Conservation (phyloP, 257 asterid species). For the Penstemon eatonii region DNA sequence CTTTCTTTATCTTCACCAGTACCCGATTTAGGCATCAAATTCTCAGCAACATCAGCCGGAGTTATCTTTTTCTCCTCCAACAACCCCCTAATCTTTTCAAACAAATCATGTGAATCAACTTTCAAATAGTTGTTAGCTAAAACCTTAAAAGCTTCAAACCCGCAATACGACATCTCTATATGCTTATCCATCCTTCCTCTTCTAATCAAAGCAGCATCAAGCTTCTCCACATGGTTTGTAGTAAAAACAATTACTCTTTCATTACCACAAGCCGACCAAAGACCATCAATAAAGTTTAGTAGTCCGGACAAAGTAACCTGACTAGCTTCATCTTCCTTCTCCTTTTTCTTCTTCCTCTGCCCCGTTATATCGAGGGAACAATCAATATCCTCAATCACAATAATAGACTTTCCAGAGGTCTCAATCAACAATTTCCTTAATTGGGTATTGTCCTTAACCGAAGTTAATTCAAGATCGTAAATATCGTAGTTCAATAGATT, state of each 20-base stretch:
- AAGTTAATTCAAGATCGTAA: too few relatives aligned
- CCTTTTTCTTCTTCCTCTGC: neutral
- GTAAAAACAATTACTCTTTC: slow-evolving; percentile 11
- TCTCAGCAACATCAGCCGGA: too few relatives aligned
- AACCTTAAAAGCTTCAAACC: neutral
- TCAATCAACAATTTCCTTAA: too few relatives aligned
- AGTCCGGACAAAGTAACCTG: neutral
- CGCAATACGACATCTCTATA: neutral
- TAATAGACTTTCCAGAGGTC: neutral
- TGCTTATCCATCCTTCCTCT: slow-evolving; percentile 2
- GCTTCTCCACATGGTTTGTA: slow-evolving; percentile 10
- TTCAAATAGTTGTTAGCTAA: neutral
- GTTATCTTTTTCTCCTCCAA: too few relatives aligned
- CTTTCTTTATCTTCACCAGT: too few relatives aligned
- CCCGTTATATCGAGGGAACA: neutral
- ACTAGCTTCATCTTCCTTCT: neutral
- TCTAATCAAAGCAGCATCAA: slow-evolving; percentile 11
- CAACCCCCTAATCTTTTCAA: too few relatives aligned
- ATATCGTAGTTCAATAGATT: too few relatives aligned
- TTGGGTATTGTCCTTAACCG: too few relatives aligned
- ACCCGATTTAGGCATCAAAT: too few relatives aligned
- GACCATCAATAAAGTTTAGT: neutral
- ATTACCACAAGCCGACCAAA: slow-evolving; percentile 9
- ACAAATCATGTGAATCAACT: too few relatives aligned
- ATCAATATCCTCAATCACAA: slow-evolving; percentile 10